A percentile compares a stretch with the other conserved stretches of the same genome.
Evolutionary conservation across 352 stramenopile genomes (phyloP).

Genomic region (Pythium apleroticum): DNA sequence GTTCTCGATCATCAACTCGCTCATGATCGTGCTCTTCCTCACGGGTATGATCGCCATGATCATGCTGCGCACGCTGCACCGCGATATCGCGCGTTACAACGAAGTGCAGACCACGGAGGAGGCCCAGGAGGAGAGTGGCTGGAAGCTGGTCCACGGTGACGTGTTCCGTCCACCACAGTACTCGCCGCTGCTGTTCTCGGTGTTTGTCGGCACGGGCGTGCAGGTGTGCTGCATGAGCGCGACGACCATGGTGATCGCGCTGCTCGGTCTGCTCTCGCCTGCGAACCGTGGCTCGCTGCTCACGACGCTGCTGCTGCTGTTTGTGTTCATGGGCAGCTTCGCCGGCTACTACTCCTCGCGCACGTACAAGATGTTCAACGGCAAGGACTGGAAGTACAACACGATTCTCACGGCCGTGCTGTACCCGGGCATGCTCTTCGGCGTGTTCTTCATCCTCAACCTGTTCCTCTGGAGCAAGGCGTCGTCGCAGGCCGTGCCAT

Average conservation of each 20-base stretch:
- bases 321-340: slow-evolving; percentile 97
- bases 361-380: slow-evolving; percentile 99
- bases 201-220: slow-evolving; percentile 94
- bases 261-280: slow-evolving; percentile 95
- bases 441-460: slow-evolving; percentile 97
- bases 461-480: slow-evolving; percentile 91
- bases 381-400: slow-evolving; percentile 97
- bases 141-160: slow-evolving; percentile 97
- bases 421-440: slow-evolving; percentile 93
- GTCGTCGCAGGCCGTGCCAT: slow-evolving; percentile 90
- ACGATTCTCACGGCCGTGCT: slow-evolving; percentile 95
- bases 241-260: slow-evolving; percentile 93
- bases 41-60: slow-evolving; percentile 99
- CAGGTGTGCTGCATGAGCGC: slow-evolving; percentile 96
- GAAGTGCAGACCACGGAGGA: slow-evolving; percentile 94
- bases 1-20: slow-evolving; percentile 99
- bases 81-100: slow-evolving; percentile 98
- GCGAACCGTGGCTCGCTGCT: slow-evolving; percentile 96
- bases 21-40: slow-evolving; percentile 99
- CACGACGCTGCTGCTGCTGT: slow-evolving; percentile 96
- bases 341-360: slow-evolving; percentile 95
- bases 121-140: slow-evolving; percentile 94
- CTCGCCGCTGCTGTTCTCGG: slow-evolving; percentile 93
- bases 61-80: slow-evolving; percentile 98
- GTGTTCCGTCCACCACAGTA: slow-evolving; percentile 97